Conservation (phyloP, 208 protist species). For the Crithidia sp. region DNA sequence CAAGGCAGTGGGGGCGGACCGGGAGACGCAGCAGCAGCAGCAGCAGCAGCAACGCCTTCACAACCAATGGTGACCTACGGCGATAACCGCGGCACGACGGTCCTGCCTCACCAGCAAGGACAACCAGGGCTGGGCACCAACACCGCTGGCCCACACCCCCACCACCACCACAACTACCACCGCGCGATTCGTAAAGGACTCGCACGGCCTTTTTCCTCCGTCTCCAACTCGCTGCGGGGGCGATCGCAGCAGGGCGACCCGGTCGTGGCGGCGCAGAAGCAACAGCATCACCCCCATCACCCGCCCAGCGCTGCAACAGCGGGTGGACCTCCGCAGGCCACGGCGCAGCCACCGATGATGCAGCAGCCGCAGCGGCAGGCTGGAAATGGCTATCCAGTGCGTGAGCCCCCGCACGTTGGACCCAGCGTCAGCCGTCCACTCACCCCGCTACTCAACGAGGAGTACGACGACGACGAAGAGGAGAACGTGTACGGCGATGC, state of each 20-base stretch:
- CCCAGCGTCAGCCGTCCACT: slow-evolving; percentile 33
- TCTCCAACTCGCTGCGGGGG: slow-evolving; percentile 23
- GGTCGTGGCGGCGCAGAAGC: background rate
- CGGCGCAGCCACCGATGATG: background rate
- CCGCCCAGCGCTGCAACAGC: background rate
- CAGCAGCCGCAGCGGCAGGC: slow-evolving; percentile 14
- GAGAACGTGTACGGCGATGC: background rate
- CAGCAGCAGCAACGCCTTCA: background rate
- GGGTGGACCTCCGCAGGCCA: background rate
- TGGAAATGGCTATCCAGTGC: background rate
- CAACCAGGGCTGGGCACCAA: too few species aligned
- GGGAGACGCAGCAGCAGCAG: background rate
- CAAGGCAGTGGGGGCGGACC: too few species aligned
- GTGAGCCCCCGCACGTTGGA: slow-evolving; percentile 24
- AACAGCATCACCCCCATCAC: background rate
- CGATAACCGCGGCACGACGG: slow-evolving; percentile 13
- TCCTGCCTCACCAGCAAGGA: too few species aligned
- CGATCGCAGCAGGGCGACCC: slow-evolving; percentile 1
- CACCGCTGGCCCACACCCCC: background rate
- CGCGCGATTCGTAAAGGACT: slow-evolving; percentile 9
- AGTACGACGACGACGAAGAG: slow-evolving; percentile 13
- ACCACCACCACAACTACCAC: slow-evolving; percentile 13
- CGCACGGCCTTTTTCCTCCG: background rate
- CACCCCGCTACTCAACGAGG: slow-evolving; percentile 30
- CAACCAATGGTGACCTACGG: slow-evolving; percentile 27